Evolutionary conservation across 2,329 filamentous ascomycete species (phyloP).

Genomic region (Cryoendolithus antarcticus): DNA sequence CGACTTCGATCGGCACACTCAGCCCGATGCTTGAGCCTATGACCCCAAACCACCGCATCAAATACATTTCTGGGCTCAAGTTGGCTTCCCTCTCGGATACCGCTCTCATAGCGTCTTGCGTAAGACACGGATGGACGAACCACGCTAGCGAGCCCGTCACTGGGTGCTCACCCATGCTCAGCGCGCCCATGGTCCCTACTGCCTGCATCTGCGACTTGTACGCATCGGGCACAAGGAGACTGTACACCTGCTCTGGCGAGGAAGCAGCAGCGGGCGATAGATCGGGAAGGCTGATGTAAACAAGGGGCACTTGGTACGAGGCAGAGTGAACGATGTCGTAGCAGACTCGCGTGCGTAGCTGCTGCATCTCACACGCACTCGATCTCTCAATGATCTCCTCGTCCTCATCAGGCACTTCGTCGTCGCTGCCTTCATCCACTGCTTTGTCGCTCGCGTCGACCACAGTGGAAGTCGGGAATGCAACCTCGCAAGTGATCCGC

Average conservation of each 20-base stretch:
- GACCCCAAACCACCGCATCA: constrained; percentile 81
- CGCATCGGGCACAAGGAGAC: constrained; percentile 23
- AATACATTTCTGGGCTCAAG: constrained; percentile 40
- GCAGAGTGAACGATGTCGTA: constrained; percentile 34
- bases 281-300: constrained; percentile 27
- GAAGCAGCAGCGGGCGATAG: background rate
- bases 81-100: constrained; percentile 11
- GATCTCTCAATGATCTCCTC: background rate
- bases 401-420: background rate
- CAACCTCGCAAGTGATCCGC: background rate
- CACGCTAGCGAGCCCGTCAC: constrained; percentile 65
- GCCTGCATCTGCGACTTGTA: constrained; percentile 22
- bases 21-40: constrained; percentile 71
- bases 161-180: constrained; percentile 56
- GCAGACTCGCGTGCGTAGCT: background rate
- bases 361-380: too few species aligned
- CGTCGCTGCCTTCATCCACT: background rate
- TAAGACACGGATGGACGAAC: constrained; percentile 87
- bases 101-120: constrained; percentile 64
- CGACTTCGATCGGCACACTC: constrained; percentile 22
- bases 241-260: constrained; percentile 23
- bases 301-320: constrained; percentile 32
- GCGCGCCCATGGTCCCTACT: constrained; percentile 23
- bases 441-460: background rate
- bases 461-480: too few species aligned